Percentiles rank a stretch among this genome's conserved stretches.
Evolutionary conservation across 768 basidiomycete species (phyloP).

Genomic region (Hemileccinum impolitum): DNA sequence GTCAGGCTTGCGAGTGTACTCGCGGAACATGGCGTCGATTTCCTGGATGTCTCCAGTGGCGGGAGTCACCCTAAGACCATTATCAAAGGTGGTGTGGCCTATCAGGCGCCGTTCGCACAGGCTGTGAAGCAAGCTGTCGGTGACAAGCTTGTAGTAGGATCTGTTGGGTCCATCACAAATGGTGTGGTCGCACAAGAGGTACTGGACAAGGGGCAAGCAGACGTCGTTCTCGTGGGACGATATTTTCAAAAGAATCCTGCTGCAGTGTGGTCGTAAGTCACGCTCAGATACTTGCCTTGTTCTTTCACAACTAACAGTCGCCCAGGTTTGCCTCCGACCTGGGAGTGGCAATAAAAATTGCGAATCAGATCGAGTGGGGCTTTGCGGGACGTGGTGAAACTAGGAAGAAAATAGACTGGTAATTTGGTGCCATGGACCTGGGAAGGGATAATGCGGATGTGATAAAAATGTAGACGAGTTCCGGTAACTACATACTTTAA

Average conservation of each 20-base stretch:
- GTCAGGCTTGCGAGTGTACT: slow-evolving; percentile 57
- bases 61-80: slow-evolving; percentile 48
- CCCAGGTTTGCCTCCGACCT: slow-evolving; percentile 51
- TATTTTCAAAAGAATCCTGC: slow-evolving; percentile 63
- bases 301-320: not conserved
- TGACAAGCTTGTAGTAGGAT: slow-evolving; percentile 34
- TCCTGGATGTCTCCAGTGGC: slow-evolving; percentile 69
- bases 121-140: slow-evolving; percentile 48
- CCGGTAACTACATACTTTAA: too few relatives aligned
- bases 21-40: slow-evolving; percentile 63
- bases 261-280: slow-evolving; percentile 35
- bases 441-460: too few relatives aligned
- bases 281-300: not conserved
- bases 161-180: slow-evolving; percentile 29
- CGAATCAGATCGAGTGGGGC: slow-evolving; percentile 56
- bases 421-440: not conserved
- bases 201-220: slow-evolving; percentile 41
- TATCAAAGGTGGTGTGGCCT: slow-evolving; percentile 29
- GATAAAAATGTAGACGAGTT: not conserved
- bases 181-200: slow-evolving; percentile 43
- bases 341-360: slow-evolving; percentile 42
- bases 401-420: slow-evolving; percentile 13
- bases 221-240: slow-evolving; percentile 48
- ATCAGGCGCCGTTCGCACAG: slow-evolving; percentile 56
- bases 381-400: slow-evolving; percentile 38